Conservation (phyloP, 352 stramenopile species). For the Phytophthora agathidicida region DNA sequence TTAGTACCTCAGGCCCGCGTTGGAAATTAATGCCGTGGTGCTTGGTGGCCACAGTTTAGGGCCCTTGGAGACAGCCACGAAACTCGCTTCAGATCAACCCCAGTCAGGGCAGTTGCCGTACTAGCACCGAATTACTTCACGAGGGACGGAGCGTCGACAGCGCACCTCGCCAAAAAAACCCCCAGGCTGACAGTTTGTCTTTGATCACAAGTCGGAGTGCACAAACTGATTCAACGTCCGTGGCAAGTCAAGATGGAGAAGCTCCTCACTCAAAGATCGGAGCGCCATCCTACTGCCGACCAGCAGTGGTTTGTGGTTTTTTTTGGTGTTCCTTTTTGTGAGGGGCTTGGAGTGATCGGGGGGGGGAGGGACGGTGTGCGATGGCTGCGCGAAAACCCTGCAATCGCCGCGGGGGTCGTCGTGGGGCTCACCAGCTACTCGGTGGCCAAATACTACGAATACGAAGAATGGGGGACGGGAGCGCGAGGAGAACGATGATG, state of each 20-base stretch:
- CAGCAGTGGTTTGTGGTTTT: too few relatives aligned
- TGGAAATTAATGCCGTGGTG: too few relatives aligned
- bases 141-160: conserved; percentile 44
- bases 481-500: conserved; percentile 29
- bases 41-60: too few relatives aligned
- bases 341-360: too few relatives aligned
- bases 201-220: too few relatives aligned
- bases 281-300: conserved; percentile 54
- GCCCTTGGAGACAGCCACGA: too few relatives aligned
- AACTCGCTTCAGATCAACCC: too few relatives aligned
- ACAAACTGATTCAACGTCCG: conserved; percentile 35
- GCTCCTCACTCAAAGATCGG: conserved; percentile 51
- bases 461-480: conserved; percentile 33
- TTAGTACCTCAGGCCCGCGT: too few relatives aligned
- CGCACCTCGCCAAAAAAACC: too few relatives aligned
- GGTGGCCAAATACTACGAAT: conserved; percentile 70
- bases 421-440: conserved; percentile 75
- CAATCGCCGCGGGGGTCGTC: conserved; percentile 62
- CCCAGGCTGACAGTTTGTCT: too few relatives aligned
- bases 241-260: conserved; percentile 31
- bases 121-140: conserved; percentile 25
- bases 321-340: too few relatives aligned
- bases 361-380: conserved; percentile 70
- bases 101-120: conserved; percentile 27
- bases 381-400: conserved; percentile 74